Conservation (phyloP, 1,284 basidiomycete genomes). For the Coriolopsis trogii region DNA sequence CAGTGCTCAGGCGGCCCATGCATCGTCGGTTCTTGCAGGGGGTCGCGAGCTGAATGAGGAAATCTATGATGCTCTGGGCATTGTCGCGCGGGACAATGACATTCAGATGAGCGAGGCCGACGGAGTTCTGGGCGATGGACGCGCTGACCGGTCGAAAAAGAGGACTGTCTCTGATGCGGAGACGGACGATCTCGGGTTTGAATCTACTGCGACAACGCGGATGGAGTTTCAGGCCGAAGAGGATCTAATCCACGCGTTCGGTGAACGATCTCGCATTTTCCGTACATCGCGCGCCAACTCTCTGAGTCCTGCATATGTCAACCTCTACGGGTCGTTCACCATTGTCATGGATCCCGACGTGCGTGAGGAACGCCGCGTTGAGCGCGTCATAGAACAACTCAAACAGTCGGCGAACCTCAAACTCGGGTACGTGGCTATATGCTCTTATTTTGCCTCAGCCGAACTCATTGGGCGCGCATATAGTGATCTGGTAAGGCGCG, state of each 20-base stretch:
- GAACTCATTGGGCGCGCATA: not conserved
- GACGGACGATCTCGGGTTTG: too few relatives aligned
- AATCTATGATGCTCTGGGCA: too few relatives aligned
- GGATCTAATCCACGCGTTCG: slow-evolving; percentile 9
- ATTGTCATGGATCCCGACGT: slow-evolving; percentile 27
- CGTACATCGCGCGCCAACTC: too few relatives aligned
- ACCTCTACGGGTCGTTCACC: slow-evolving; percentile 25
- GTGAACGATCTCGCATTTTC: too few relatives aligned
- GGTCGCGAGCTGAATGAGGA: too few relatives aligned
- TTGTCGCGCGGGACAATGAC: too few relatives aligned
- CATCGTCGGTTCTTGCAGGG: not conserved
- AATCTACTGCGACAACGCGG: too few relatives aligned
- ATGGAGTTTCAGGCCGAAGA: slow-evolving; percentile 12
- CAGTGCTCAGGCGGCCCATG: not conserved
- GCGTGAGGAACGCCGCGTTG: slow-evolving; percentile 7
- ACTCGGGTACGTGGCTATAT: slow-evolving; percentile 19
- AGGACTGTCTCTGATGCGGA: too few relatives aligned
- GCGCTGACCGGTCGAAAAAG: too few relatives aligned
- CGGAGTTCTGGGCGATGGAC: too few relatives aligned
- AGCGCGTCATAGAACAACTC: slow-evolving; percentile 16
- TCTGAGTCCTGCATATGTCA: slow-evolving; percentile 2
- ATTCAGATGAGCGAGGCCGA: too few relatives aligned
- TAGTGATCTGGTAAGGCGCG: slow-evolving; percentile 2
- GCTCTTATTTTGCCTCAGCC: not conserved
- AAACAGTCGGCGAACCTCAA: slow-evolving; percentile 12